Evolutionary conservation across 1,284 basidiomycete species (phyloP), one percentile per base, ranked within the genome.

Genomic region (Ganoderma sp.): DNA sequence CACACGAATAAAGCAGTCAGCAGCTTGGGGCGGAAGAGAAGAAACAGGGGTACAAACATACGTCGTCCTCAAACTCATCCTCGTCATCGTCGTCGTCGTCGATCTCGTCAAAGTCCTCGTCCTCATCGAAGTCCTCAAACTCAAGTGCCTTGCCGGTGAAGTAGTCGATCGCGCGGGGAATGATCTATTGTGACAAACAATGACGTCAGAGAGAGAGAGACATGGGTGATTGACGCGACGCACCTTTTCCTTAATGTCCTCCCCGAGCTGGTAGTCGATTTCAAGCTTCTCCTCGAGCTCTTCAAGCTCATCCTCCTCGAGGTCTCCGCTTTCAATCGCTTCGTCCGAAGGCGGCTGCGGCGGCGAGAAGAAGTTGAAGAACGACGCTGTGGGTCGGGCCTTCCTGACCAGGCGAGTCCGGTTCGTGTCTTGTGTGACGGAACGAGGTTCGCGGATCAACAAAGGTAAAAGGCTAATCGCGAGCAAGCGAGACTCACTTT

Each of bases 301-400:
- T 70, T 94, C 93, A 1, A 96, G 85, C 61, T 95, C 94, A 0
- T 94, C 94, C n/a, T 93, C 93, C 0, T 93, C 92, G 32, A 92
- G 82, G 17, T 94, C 93, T 5, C 88, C 91, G n/a, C 84, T 87
- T 76, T 94, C 90, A 67, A 92, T 80, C 56, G 83, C 84, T 64
- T 93, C 91, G 39, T 92, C 88, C 9, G 85, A 81, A 15, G 93
- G 91, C 15, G 92, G 91, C 52, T 84, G 79, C n/a, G 95, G 96
- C 9, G 96, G 96, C 67, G 84, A 84, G 88, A 98, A 98, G 84
- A 98, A 98, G 87, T 96, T 96, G 91, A 98, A 98, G 88, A 98
- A 98, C 15, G 96, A 97, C 50, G 96, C 93, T 7, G 92, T 90
- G 17, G 94, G 92, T 70, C 89, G 90, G 8, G 93, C 90, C 84